Conservation (phyloP, 1,284 basidiomycete genomes). For the Xerocomus nothofagi region DNA sequence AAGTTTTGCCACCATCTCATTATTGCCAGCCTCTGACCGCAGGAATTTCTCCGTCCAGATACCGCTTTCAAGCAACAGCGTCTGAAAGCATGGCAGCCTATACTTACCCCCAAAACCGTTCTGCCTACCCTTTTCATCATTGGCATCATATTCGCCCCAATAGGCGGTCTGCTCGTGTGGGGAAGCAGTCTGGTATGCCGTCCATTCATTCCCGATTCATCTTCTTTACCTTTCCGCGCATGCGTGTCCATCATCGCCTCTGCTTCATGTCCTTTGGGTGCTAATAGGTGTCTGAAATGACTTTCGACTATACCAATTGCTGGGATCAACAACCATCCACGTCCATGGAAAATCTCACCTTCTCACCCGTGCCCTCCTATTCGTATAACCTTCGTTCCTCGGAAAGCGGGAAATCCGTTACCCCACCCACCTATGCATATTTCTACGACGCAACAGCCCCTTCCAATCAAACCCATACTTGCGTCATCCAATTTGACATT, state of each 20-base stretch:
- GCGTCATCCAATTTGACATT: conserved; percentile 79
- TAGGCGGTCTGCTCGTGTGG: conserved; percentile 93
- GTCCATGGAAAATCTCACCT: conserved; percentile 38
- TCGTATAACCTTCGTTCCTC: conserved; percentile 69
- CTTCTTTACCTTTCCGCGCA: conserved; percentile 6
- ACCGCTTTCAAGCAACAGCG: conserved; percentile 99
- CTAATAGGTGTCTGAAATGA: conserved; percentile 84
- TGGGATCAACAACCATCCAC: conserved; percentile 61
- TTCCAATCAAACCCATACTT: conserved; percentile 55
- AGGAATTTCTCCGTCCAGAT: conserved; percentile 48
- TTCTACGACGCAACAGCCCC: conserved; percentile 49
- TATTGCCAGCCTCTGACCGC: conserved; percentile 20
- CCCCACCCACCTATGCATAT: conserved; percentile 70
- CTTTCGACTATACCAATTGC: conserved; percentile 94
- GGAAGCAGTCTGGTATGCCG: conserved; percentile 66
- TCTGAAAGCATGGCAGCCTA: conserved; percentile 99
- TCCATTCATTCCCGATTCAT: conserved; percentile 26
- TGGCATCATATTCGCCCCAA: conserved; percentile 93
- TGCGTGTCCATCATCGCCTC: conserved; percentile 1
- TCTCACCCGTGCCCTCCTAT: conserved; percentile 67
- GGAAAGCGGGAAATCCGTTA: conserved; percentile 48
- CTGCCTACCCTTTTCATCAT: conserved; percentile 95
- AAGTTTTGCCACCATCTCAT: conserved; percentile 36
- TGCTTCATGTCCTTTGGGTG: background rate
- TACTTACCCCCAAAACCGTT: conserved; percentile 96